Evolutionary conservation across 305 asterid genomes (phyloP).

Genomic region (Fraxinus paxiana): DNA sequence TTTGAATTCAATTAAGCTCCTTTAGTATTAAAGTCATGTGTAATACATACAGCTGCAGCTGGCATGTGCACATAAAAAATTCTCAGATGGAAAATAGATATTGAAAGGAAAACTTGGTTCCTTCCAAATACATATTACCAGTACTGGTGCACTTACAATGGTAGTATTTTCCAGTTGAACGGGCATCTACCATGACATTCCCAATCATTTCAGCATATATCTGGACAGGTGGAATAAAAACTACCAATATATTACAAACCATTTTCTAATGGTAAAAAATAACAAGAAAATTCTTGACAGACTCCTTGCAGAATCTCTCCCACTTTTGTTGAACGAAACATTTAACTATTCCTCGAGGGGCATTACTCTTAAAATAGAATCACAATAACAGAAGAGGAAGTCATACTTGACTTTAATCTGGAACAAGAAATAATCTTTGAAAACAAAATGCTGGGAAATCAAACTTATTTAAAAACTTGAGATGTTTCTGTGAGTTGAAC

Average conservation of each 20-base stretch:
- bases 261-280: not conserved
- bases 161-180: conserved; percentile 95
- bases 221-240: conserved; percentile 37
- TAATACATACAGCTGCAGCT: not conserved
- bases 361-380: not conserved
- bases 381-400: not conserved
- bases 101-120: not conserved
- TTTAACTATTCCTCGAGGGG: not conserved
- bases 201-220: conserved; percentile 98
- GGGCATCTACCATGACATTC: conserved; percentile 97
- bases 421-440: not conserved
- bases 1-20: not conserved
- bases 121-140: not conserved
- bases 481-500: not conserved
- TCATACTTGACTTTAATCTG: not conserved
- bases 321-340: not conserved
- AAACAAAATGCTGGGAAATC: not conserved
- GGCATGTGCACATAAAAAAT: not conserved
- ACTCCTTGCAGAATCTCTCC: not conserved
- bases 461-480: not conserved
- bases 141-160: conserved; percentile 60
- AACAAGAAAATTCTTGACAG: not conserved
- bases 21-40: not conserved
- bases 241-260: conserved; percentile 19
- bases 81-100: not conserved